Conservation (phyloP, 2,329 filamentous ascomycete species). For the Hirsutella minnesotensis region DNA sequence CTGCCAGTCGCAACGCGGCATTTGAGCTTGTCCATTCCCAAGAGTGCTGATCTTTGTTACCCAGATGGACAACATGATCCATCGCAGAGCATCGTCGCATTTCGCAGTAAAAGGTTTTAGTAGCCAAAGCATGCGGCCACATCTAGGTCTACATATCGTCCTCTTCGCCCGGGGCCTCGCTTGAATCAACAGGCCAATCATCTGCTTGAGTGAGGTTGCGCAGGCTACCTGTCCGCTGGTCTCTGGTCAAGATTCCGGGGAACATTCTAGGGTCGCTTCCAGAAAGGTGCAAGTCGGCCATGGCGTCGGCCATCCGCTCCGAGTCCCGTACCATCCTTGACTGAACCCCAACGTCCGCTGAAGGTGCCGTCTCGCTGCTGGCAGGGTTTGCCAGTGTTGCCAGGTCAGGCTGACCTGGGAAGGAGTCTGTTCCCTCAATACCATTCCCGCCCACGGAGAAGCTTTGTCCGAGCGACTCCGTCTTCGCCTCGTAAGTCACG, state of each 20-base stretch:
- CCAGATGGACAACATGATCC: too few relatives aligned
- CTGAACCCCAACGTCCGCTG: not conserved
- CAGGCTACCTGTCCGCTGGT: constrained; percentile 29
- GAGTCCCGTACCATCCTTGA: constrained; percentile 15
- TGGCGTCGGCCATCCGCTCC: constrained; percentile 24
- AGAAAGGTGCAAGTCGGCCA: constrained; percentile 35
- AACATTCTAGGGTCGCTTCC: constrained; percentile 58
- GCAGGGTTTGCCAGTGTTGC: not conserved
- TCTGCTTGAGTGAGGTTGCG: constrained; percentile 15
- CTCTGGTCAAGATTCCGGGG: constrained; percentile 53
- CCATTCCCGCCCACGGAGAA: constrained; percentile 1
- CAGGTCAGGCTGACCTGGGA: not conserved
- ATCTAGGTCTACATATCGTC: constrained; percentile 4
- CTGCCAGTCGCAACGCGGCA: too few relatives aligned
- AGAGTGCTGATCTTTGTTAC: too few relatives aligned
- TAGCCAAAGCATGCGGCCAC: too few relatives aligned
- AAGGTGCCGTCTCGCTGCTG: not conserved
- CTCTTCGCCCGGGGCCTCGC: constrained; percentile 7
- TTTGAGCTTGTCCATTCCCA: too few relatives aligned
- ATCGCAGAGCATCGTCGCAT: too few relatives aligned
- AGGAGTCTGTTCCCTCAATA: not conserved
- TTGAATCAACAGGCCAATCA: constrained; percentile 11
- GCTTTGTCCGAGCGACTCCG: constrained; percentile 9
- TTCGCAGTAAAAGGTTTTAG: too few relatives aligned
- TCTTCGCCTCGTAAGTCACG: constrained; percentile 20